Evolutionary conservation across 495 filamentous ascomycete species (phyloP), one percentile per base, ranked within the genome.

Genomic region (Podospora fimiseda): DNA sequence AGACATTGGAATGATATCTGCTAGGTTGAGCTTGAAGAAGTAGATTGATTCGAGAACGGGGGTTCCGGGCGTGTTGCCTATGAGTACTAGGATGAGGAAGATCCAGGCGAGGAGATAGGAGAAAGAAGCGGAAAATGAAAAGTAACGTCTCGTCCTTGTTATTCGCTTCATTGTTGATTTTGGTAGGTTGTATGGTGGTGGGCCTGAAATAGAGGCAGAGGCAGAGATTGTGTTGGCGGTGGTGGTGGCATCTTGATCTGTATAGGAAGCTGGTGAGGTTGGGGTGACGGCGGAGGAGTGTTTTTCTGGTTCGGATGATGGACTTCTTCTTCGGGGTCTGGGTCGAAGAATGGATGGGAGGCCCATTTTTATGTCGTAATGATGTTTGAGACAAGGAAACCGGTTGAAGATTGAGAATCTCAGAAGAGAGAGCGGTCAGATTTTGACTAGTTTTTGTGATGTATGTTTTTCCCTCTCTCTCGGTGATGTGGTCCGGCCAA

Each of bases 11-110:
- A 96, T 84, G 63, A 97, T 86, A 58, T 93, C 78, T 67, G 84
- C 76, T n/a, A 95, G 79, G 70, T 93, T 78, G 51, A 95, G 79
- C 59, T 83, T 83, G 62, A 90, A 81, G 70, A 95, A 95, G 69
- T 87, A 95, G 62, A 87, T 88, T 48, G 75, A 63, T 37, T 73
- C 75, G 15, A 90, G 67, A 16, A 89, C 80, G 11, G 77, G 56
- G n/a, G n/a, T n/a, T 40, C 74, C 76, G 51, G 79, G 70, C 42
- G 81, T 79, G 68, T 84, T 88, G 60, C 86, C 90, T 57, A 94
- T 80, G 50, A 86, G 71, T 66, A 79, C 87, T 43, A 94, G 73
- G 43, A 95, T 73, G 1, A 91, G 68, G 61, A 96, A 94, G 54
- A 89, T 74, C 59, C 84, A 78, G 9, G 87, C 78, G 36, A 91